Percentiles rank a stretch among this genome's conserved stretches.
Conservation (phyloP, 2,329 filamentous ascomycete genomes). For the Xylaria sp. region DNA sequence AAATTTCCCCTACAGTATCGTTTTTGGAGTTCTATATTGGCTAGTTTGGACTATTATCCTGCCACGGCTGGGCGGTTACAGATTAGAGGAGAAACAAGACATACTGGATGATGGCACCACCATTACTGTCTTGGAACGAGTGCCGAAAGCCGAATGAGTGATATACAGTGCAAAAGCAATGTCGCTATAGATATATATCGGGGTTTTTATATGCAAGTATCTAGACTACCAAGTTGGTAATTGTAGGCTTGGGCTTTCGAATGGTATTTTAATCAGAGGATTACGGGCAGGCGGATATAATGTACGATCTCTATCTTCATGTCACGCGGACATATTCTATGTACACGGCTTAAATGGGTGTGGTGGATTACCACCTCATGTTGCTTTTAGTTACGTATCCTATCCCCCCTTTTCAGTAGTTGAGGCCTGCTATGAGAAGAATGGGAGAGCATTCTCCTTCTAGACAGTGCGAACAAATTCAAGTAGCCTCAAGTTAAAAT, state of each 20-base stretch:
- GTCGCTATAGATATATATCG: not conserved
- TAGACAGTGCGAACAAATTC: not conserved
- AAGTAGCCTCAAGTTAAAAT: too few relatives aligned
- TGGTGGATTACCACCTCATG: too few relatives aligned
- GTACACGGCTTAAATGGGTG: not conserved
- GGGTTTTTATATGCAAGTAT: not conserved
- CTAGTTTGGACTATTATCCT: conserved; percentile 67
- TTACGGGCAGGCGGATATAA: not conserved
- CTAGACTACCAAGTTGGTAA: not conserved
- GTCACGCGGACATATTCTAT: not conserved
- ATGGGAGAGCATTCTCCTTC: too few relatives aligned
- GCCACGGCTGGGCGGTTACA: conserved; percentile 64
- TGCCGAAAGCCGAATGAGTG: conserved; percentile 33
- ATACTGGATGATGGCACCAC: conserved; percentile 69
- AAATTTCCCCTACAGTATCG: conserved; percentile 49
- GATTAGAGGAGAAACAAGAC: conserved; percentile 64
- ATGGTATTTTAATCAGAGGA: not conserved
- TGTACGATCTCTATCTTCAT: not conserved
- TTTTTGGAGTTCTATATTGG: conserved; percentile 70
- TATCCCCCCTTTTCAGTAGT: too few relatives aligned
- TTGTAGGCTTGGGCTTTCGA: not conserved
- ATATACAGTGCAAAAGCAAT: too few relatives aligned
- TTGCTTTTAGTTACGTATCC: too few relatives aligned
- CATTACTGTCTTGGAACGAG: conserved; percentile 61
- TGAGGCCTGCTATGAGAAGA: too few relatives aligned